phyloP scores from a whole-genome alignment of 768 basidiomycete species.

The Tulasnella sp. region DNA sequence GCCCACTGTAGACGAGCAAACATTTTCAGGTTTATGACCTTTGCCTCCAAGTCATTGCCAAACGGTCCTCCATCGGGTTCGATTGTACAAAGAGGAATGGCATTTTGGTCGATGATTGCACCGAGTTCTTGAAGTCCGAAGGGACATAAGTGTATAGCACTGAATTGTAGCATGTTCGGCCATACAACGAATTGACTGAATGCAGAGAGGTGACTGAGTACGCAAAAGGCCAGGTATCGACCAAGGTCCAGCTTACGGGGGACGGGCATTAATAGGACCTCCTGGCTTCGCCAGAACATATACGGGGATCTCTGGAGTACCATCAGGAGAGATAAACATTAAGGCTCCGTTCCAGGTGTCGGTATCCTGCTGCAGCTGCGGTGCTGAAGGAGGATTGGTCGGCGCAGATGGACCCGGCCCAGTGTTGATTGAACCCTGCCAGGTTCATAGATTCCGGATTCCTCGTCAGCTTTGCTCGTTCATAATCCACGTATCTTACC shows the following conservation, averaged over 20 bases:
- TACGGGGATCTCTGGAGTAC: background rate
- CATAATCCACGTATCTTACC: background rate
- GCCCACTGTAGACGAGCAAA: background rate
- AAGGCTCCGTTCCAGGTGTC: conserved; percentile 9
- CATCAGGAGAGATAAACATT: background rate
- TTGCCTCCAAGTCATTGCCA: background rate
- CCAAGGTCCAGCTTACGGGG: background rate
- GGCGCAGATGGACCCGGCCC: background rate
- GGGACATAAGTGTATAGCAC: background rate
- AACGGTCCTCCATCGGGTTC: conserved; percentile 23
- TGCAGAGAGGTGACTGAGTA: background rate
- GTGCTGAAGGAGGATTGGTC: background rate
- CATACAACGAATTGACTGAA: conserved; percentile 28
- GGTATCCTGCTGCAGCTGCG: conserved; percentile 15
- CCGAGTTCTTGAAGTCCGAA: conserved; percentile 14
- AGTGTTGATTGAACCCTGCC: background rate
- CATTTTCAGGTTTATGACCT: background rate
- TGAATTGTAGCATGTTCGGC: conserved; percentile 11
- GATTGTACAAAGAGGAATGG: conserved; percentile 24
- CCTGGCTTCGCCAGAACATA: background rate
- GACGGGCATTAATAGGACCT: background rate
- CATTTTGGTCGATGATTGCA: conserved; percentile 23
- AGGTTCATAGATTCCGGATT: background rate
- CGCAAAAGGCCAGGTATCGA: background rate
- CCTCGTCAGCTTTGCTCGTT: background rate